Evolutionary conservation across 2,329 filamentous ascomycete genomes (phyloP).

Genomic region (Penicillium occitanis): DNA sequence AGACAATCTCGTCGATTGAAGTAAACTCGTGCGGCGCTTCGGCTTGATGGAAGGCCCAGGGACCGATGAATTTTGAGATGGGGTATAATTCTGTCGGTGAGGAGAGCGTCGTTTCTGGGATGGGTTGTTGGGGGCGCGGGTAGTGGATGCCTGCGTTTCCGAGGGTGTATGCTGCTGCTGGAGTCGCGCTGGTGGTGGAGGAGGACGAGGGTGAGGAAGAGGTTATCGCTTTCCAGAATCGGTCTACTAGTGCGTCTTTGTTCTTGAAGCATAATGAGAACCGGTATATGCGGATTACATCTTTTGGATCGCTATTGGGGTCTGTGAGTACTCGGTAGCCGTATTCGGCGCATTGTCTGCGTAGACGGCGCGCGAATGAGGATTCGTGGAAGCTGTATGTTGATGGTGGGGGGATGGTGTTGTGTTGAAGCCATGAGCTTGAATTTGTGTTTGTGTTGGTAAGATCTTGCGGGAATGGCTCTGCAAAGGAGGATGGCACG

Average conservation of each 20-base stretch:
- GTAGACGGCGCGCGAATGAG: conserved; percentile 69
- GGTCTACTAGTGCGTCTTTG: conserved; percentile 39
- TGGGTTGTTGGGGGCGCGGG: conserved; percentile 35
- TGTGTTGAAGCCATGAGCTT: conserved; percentile 26
- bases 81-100: conserved; percentile 23
- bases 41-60: conserved; percentile 18
- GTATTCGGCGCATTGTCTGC: conserved; percentile 63
- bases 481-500: background rate
- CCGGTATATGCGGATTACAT: conserved; percentile 62
- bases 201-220: background rate
- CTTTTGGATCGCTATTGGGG: conserved; percentile 48
- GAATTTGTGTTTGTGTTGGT: conserved; percentile 23
- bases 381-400: conserved; percentile 64
- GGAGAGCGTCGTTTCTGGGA: background rate
- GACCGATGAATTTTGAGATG: conserved; percentile 20
- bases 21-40: conserved; percentile 28
- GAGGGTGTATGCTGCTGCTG: conserved; percentile 57
- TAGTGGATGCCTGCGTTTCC: conserved; percentile 70
- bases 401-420: conserved; percentile 37
- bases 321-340: conserved; percentile 58
- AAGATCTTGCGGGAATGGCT: conserved; percentile 25
- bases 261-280: conserved; percentile 64
- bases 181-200: background rate
- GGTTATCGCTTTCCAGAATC: conserved; percentile 31
- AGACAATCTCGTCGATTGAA: conserved; percentile 25